Evolutionary conservation across 495 filamentous ascomycete species (phyloP).

Genomic region (Annulohypoxylon moriforme): DNA sequence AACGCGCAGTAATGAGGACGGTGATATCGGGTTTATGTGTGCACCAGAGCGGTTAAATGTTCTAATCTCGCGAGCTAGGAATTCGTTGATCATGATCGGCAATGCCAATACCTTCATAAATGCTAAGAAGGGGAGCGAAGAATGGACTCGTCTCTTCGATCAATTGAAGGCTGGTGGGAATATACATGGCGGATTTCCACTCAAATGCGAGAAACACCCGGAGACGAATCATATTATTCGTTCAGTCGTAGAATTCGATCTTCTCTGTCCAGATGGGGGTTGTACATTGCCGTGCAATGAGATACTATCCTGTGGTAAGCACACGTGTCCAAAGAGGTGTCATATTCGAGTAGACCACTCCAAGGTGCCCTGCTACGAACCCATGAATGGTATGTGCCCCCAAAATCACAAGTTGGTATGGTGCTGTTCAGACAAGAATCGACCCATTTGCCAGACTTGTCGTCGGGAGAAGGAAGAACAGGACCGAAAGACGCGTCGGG

Average conservation of each 20-base stretch:
- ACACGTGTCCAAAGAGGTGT: constrained; percentile 70
- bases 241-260: constrained; percentile 67
- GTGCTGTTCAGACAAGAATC: constrained; percentile 46
- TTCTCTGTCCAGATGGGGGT: constrained; percentile 76
- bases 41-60: constrained; percentile 77
- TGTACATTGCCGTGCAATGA: constrained; percentile 70
- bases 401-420: constrained; percentile 62
- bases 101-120: constrained; percentile 74
- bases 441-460: constrained; percentile 59
- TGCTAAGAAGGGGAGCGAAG: constrained; percentile 67
- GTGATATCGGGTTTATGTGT: constrained; percentile 81
- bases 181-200: constrained; percentile 76
- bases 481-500: constrained; percentile 59
- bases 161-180: constrained; percentile 63
- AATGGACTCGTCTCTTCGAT: constrained; percentile 71
- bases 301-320: constrained; percentile 69
- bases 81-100: constrained; percentile 77
- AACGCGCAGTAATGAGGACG: constrained; percentile 71
- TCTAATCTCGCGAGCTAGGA: constrained; percentile 74
- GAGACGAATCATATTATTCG: constrained; percentile 44
- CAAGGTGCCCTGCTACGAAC: constrained; percentile 64
- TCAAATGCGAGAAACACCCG: constrained; percentile 75
- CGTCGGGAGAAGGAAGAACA: constrained; percentile 61
- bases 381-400: constrained; percentile 61
- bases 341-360: constrained; percentile 76